Percentiles rank a stretch among this genome's conserved stretches.
Evolutionary conservation across 305 asterid species (phyloP).

Genomic region (Fraxinus greggii): DNA sequence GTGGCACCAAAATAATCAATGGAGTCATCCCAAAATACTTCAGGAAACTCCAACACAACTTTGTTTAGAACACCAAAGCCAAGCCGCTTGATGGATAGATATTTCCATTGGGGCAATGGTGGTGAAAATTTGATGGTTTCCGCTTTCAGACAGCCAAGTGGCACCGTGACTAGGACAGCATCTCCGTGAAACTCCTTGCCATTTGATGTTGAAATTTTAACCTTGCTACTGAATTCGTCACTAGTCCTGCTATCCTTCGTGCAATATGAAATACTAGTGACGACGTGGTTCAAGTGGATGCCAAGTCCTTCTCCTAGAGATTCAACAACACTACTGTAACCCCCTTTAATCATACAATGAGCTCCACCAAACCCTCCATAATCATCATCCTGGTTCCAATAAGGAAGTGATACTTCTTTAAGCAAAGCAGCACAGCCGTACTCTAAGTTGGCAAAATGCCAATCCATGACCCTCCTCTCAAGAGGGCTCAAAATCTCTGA

Average conservation of each 20-base stretch:
- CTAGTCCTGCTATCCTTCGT: constrained; percentile 37
- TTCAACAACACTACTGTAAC: constrained; percentile 84
- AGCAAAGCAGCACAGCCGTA: constrained; percentile 97
- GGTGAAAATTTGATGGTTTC: constrained; percentile 85
- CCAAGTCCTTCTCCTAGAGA: constrained; percentile 79
- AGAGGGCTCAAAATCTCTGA: constrained; percentile 68
- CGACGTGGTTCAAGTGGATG: constrained; percentile 72
- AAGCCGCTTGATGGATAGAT: constrained; percentile 70
- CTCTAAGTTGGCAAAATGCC: constrained; percentile 99
- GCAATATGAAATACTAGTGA: constrained; percentile 61
- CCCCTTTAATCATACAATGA: constrained; percentile 99
- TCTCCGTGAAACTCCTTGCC: constrained; percentile 87
- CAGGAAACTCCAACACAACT: constrained; percentile 88
- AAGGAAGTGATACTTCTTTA: constrained; percentile 89
- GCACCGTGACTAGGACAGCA: constrained; percentile 89
- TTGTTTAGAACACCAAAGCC: constrained; percentile 98
- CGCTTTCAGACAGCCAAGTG: constrained; percentile 95
- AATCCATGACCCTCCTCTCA: constrained; percentile 99
- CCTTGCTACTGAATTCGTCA: constrained; percentile 44
- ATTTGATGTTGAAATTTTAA: constrained; percentile 67
- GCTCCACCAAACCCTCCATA: constrained; percentile 99
- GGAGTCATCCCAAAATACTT: constrained; percentile 94
- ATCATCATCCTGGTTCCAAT: constrained; percentile 96
- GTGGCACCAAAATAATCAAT: constrained; percentile 98
- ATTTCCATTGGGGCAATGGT: constrained; percentile 84